These are phyloP conservation scores for Daedaleopsis nitida DNA, from an alignment of 768 basidiomycete genomes.

Conservation along the genomic window DNA sequence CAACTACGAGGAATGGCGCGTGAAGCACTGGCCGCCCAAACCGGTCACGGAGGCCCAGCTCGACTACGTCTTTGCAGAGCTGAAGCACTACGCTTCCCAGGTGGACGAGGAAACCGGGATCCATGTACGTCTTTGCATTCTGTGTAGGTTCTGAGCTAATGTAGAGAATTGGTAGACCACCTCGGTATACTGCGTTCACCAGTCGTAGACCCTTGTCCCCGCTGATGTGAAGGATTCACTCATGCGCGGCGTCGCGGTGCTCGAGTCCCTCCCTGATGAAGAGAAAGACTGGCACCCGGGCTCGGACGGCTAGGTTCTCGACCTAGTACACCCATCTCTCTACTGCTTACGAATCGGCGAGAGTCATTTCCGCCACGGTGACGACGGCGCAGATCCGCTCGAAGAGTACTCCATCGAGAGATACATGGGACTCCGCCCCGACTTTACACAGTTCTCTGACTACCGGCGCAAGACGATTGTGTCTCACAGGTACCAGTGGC, in stretches of 20 bases:
- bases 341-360: slow-evolving; percentile 32
- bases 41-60: slow-evolving; percentile 12
- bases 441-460: too few relatives aligned
- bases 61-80: slow-evolving; percentile 15
- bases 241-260: slow-evolving; percentile 4
- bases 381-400: neutral
- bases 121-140: neutral
- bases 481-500: slow-evolving; percentile 25
- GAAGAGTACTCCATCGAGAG: neutral
- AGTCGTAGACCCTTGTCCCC: neutral
- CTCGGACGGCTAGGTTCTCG: slow-evolving; percentile 43
- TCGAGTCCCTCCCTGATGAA: slow-evolving; percentile 39
- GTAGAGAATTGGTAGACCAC: neutral
- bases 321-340: slow-evolving; percentile 48
- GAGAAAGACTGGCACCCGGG: slow-evolving; percentile 49
- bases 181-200: neutral
- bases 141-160: neutral
- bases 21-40: slow-evolving; percentile 12
- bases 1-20: neutral
- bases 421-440: neutral
- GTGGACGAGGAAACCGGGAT: slow-evolving; percentile 17
- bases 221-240: neutral
- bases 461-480: slow-evolving; percentile 7
- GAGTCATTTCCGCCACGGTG: neutral
- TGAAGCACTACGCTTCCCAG: slow-evolving; percentile 5